Evolutionary conservation across 805 yeast genomes (phyloP).

Genomic region (Schizosaccharomyces japonicus): DNA sequence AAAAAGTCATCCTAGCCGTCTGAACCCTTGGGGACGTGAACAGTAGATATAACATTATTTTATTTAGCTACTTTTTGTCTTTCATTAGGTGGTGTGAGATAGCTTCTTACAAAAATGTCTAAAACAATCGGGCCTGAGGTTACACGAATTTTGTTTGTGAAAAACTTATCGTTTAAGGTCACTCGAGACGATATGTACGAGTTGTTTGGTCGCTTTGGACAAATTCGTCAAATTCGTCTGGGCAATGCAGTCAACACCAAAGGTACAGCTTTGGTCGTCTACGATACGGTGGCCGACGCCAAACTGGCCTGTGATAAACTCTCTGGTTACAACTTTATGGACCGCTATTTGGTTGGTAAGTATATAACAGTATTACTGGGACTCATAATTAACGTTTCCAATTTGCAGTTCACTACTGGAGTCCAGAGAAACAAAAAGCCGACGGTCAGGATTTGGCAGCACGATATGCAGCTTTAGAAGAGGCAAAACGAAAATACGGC

Average conservation of each 20-base stretch:
- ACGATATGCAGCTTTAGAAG: slow-evolving; percentile 2
- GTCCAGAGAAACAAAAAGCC: not conserved
- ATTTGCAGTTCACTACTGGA: not conserved
- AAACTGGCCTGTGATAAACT: slow-evolving; percentile 29
- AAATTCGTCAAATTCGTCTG: slow-evolving; percentile 17
- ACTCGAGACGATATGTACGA: slow-evolving; percentile 25
- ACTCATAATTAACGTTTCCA: not conserved
- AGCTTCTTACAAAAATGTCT: too few species aligned
- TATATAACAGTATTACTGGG: not conserved
- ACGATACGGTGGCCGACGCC: slow-evolving; percentile 26
- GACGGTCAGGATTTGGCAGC: not conserved
- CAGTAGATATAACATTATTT: too few species aligned
- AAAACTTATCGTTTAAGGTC: slow-evolving; percentile 31
- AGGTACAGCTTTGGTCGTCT: slow-evolving; percentile 35
- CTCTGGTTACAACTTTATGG: slow-evolving; percentile 35
- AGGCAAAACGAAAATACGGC: slow-evolving; percentile 1
- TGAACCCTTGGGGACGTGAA: too few species aligned
- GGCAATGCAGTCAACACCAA: slow-evolving; percentile 20
- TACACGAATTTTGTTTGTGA: slow-evolving; percentile 24
- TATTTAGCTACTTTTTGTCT: too few species aligned
- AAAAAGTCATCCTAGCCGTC: too few species aligned
- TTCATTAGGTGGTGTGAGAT: too few species aligned
- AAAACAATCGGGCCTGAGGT: slow-evolving; percentile 7
- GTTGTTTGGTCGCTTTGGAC: slow-evolving; percentile 32
- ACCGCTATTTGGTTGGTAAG: slow-evolving; percentile 28